Percentiles rank a stretch among this genome's conserved stretches.
These are phyloP conservation scores for Russula virescens DNA, from an alignment of 768 basidiomycete species.

Conservation along the genomic window DNA sequence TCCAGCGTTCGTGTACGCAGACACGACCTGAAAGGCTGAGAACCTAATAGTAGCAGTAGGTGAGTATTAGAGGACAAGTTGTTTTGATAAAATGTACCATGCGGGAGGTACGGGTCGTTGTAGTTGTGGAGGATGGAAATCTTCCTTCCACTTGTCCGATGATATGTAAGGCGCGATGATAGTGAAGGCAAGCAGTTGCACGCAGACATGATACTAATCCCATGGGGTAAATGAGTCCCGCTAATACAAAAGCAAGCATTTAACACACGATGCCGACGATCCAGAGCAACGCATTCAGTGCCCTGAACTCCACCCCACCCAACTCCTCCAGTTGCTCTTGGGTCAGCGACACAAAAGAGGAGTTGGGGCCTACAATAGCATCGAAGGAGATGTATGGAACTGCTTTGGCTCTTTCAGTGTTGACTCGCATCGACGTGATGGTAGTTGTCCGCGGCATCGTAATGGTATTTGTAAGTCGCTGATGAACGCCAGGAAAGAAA, in stretches of 20 bases:
- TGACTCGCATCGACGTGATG: slow-evolving; percentile 41
- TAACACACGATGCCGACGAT: slow-evolving; percentile 63
- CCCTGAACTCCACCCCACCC: slow-evolving; percentile 90
- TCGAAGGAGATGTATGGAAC: slow-evolving; percentile 86
- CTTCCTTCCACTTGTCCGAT: slow-evolving; percentile 47
- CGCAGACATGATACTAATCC: slow-evolving; percentile 67
- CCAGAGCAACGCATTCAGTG: slow-evolving; percentile 75
- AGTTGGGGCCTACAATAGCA: slow-evolving; percentile 79
- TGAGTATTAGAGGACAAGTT: background rate
- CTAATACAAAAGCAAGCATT: background rate
- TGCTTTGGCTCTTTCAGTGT: slow-evolving; percentile 38
- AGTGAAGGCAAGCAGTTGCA: slow-evolving; percentile 63
- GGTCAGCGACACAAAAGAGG: slow-evolving; percentile 60
- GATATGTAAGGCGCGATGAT: slow-evolving; percentile 81
- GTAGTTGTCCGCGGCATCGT: slow-evolving; percentile 73
- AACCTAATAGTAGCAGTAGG: slow-evolving; percentile 47
- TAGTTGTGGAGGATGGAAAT: slow-evolving; percentile 57
- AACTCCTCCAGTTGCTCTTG: slow-evolving; percentile 85
- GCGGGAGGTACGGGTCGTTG: slow-evolving; percentile 49
- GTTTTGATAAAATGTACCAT: slow-evolving; percentile 45
- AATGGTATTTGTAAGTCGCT: slow-evolving; percentile 57
- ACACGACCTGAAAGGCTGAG: slow-evolving; percentile 76
- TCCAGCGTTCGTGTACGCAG: slow-evolving; percentile 86
- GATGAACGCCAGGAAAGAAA: slow-evolving; percentile 59
- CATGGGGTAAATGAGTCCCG: background rate